Conservation (phyloP, 2,329 filamentous ascomycete genomes). For the Nemania sp. region DNA sequence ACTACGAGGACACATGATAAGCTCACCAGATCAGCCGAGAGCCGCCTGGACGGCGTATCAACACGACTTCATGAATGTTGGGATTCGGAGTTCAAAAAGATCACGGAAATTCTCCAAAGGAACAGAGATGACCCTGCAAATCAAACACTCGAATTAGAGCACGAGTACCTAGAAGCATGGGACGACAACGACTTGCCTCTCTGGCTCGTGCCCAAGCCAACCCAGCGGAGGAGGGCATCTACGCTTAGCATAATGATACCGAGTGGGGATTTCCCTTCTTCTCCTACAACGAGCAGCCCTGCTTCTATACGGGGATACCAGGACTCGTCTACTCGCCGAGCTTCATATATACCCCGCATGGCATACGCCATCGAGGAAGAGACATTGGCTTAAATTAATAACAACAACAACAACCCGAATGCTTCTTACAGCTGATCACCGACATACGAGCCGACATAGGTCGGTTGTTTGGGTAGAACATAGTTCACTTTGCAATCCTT, state of each 20-base stretch:
- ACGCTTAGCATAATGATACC: conserved; percentile 4
- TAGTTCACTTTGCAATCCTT: neutral
- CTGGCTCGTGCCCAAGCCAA: conserved; percentile 28
- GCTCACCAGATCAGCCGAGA: conserved; percentile 34
- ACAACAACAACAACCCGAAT: neutral
- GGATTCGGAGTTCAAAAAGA: conserved; percentile 35
- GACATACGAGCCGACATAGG: neutral
- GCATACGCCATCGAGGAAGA: conserved; percentile 30
- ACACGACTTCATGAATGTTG: conserved; percentile 34
- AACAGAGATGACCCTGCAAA: conserved; percentile 32
- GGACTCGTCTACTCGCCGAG: neutral
- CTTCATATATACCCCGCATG: conserved; percentile 9
- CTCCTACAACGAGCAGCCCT: neutral
- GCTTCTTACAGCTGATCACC: neutral
- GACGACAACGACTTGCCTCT: conserved; percentile 34
- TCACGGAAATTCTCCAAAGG: conserved; percentile 29
- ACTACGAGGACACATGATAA: conserved; percentile 27
- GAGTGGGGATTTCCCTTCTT: conserved; percentile 7
- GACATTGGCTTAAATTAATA: neutral
- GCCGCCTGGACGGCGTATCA: conserved; percentile 35
- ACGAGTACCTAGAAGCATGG: conserved; percentile 38
- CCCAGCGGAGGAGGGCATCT: conserved; percentile 17
- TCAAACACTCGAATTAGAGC: conserved; percentile 31
- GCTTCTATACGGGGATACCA: neutral
- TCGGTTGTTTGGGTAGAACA: neutral